These are phyloP conservation scores for Coniferiporia sulphurascens DNA, from an alignment of 1,284 basidiomycete genomes.

Conservation along the genomic window DNA sequence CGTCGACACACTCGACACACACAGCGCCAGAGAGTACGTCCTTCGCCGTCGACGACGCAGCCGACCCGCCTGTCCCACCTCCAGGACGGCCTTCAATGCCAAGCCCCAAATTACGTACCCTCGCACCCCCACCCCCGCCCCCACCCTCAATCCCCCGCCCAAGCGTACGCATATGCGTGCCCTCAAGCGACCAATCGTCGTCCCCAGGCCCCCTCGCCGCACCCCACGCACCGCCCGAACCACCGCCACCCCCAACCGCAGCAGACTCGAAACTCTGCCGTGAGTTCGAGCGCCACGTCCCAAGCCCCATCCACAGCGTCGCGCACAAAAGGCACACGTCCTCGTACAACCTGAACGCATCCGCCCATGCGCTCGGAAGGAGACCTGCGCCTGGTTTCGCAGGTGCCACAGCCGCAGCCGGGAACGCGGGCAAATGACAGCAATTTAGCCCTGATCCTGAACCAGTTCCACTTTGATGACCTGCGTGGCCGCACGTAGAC, in stretches of 20 bases:
- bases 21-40: neutral
- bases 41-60: neutral
- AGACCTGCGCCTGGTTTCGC: constrained; percentile 23
- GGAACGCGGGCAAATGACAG: neutral
- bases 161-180: constrained; percentile 45
- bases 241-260: constrained; percentile 28
- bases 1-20: neutral
- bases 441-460: no score
- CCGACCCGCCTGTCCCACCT: neutral
- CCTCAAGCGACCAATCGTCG: constrained; percentile 37
- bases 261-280: constrained; percentile 41
- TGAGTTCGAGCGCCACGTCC: constrained; percentile 53
- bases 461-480: no score
- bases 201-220: constrained; percentile 56
- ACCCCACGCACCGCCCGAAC: constrained; percentile 41
- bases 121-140: constrained; percentile 25
- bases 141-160: constrained; percentile 69
- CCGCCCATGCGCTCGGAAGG: constrained; percentile 48
- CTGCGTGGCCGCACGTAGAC: constrained; percentile 16
- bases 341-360: constrained; percentile 74
- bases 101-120: constrained; percentile 8
- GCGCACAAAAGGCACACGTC: constrained; percentile 77
- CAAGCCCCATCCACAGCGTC: constrained; percentile 72
- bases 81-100: constrained; percentile 16
- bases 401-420: constrained; percentile 18